These are phyloP conservation scores for Metschnikowia sp. DNA, from an alignment of 805 yeast genomes.

Conservation along the genomic window DNA sequence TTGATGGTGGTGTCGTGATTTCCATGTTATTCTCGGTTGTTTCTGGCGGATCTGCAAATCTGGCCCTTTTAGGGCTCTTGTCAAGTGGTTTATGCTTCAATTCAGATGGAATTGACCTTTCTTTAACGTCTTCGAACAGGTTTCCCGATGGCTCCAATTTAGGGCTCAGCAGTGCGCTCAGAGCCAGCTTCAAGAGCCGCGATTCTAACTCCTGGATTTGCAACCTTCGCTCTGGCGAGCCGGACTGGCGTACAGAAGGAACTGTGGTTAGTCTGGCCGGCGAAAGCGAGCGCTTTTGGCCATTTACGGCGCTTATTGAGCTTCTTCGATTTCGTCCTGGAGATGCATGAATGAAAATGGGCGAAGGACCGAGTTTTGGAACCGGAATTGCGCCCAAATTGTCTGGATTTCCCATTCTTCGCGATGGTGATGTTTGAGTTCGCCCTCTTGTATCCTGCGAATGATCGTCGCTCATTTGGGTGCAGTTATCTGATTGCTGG, in stretches of 20 bases:
- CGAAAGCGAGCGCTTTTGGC: slow-evolving; percentile 5
- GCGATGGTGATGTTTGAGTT: background rate
- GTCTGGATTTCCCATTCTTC: background rate
- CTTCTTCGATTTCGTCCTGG: too few relatives aligned
- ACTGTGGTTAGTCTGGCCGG: background rate
- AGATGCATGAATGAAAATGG: background rate
- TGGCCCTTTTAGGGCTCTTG: slow-evolving; percentile 1
- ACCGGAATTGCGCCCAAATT: background rate
- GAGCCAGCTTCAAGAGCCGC: background rate
- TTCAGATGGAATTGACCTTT: too few relatives aligned
- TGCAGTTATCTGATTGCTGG: too few relatives aligned
- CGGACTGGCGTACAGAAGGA: slow-evolving; percentile 30
- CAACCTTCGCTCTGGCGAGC: slow-evolving; percentile 34
- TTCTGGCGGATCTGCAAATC: slow-evolving; percentile 2
- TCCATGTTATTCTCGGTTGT: background rate
- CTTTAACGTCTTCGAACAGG: background rate
- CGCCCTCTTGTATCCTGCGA: background rate
- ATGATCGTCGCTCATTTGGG: too few relatives aligned
- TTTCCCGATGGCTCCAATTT: background rate
- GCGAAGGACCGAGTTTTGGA: background rate
- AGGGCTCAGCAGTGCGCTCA: background rate
- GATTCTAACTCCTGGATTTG: slow-evolving; percentile 28
- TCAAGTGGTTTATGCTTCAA: background rate
- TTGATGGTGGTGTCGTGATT: background rate
- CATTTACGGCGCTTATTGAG: background rate